Evolutionary conservation across 108 stramenopile species (phyloP).

Genomic region (Asterionellopsis glacialis): DNA sequence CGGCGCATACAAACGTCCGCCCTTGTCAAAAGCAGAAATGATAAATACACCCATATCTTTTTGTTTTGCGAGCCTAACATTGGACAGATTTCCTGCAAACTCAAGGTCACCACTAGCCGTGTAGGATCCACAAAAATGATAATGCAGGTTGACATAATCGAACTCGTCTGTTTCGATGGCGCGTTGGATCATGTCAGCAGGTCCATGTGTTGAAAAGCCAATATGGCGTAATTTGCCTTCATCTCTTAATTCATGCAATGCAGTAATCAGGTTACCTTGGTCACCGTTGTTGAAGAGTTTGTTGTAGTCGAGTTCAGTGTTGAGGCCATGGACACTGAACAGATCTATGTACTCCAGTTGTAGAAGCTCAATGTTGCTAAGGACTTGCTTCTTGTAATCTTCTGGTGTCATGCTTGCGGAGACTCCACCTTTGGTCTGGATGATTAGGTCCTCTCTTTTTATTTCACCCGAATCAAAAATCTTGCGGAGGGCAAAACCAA

Average conservation of each 20-base stretch:
- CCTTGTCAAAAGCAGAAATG: slow-evolving; percentile 89
- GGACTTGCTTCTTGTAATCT: slow-evolving; percentile 51
- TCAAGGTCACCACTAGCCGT: slow-evolving; percentile 70
- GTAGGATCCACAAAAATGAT: slow-evolving; percentile 85
- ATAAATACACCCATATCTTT: slow-evolving; percentile 87
- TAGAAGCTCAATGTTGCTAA: slow-evolving; percentile 47
- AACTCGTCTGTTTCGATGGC: slow-evolving; percentile 74
- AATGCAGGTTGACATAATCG: slow-evolving; percentile 84
- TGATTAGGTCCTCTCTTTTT: slow-evolving; percentile 77
- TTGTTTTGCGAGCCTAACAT: slow-evolving; percentile 52
- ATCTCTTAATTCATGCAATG: slow-evolving; percentile 45
- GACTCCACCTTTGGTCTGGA: slow-evolving; percentile 82
- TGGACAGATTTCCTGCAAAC: slow-evolving; percentile 51
- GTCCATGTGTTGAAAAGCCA: slow-evolving; percentile 87
- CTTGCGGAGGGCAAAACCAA: slow-evolving; percentile 65
- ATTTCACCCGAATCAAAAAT: slow-evolving; percentile 58
- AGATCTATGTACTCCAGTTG: slow-evolving; percentile 83
- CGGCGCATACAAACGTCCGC: slow-evolving; percentile 69
- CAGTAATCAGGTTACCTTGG: slow-evolving; percentile 55
- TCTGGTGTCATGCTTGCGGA: slow-evolving; percentile 26
- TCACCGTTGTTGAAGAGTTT: slow-evolving; percentile 52
- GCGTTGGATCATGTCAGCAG: slow-evolving; percentile 56
- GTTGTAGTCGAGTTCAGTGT: slow-evolving; percentile 49
- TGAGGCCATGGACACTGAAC: slow-evolving; percentile 84
- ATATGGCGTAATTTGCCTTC: slow-evolving; percentile 76